phyloP scores from a whole-genome alignment of 345 rosid genomes.

The Hibiscus mutabilis region DNA sequence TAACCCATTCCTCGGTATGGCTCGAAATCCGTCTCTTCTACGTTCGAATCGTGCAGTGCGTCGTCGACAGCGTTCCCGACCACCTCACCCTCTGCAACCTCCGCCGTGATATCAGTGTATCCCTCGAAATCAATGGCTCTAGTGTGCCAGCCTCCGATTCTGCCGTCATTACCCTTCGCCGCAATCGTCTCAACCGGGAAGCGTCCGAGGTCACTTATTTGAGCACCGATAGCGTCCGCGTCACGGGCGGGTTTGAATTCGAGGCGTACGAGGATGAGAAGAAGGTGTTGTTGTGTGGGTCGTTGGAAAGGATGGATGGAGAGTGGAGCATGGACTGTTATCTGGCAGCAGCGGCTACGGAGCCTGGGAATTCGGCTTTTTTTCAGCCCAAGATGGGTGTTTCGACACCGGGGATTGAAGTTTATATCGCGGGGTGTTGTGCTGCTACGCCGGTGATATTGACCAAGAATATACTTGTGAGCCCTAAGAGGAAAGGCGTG shows the following conservation, averaged over 20 bases:
- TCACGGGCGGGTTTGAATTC: conserved; percentile 74
- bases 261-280: conserved; percentile 60
- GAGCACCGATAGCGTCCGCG: conserved; percentile 76
- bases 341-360: conserved; percentile 35
- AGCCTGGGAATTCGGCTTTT: conserved; percentile 32
- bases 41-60: conserved; percentile 64
- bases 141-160: conserved; percentile 54
- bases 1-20: conserved; percentile 41
- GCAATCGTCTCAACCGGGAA: conserved; percentile 63
- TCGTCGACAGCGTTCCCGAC: conserved; percentile 50
- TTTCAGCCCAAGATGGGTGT: conserved; percentile 52
- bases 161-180: conserved; percentile 55
- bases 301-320: conserved; percentile 67
- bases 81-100: conserved; percentile 60
- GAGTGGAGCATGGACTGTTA: conserved; percentile 71
- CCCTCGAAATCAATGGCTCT: conserved; percentile 72
- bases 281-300: conserved; percentile 57
- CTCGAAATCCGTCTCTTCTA: conserved; percentile 84
- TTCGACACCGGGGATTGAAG: conserved; percentile 68
- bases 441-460: conserved; percentile 79
- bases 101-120: conserved; percentile 61
- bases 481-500: conserved; percentile 54
- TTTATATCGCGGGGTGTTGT: conserved; percentile 81
- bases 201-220: conserved; percentile 80
- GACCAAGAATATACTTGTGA: conserved; percentile 66